Conservation (phyloP, 2,329 filamentous ascomycete genomes). For the Trichoderma aggressivum region DNA sequence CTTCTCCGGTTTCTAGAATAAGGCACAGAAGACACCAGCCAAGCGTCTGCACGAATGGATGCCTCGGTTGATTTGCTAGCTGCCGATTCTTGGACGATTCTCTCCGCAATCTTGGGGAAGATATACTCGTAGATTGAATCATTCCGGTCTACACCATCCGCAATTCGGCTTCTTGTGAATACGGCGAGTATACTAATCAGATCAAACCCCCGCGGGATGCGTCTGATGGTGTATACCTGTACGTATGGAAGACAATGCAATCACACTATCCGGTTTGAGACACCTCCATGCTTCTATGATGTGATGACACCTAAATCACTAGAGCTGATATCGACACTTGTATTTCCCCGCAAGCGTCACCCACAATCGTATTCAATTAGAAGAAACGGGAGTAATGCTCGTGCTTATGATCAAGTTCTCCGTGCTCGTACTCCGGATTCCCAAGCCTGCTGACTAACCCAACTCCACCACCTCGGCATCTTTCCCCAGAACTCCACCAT, state of each 20-base stretch:
- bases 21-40: not conserved
- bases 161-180: not conserved
- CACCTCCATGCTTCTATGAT: not conserved
- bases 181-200: not conserved
- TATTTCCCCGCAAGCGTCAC: not conserved
- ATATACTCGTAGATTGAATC: too few relatives aligned
- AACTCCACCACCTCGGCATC: slow-evolving; percentile 14
- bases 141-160: not conserved
- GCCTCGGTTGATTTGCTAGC: not conserved
- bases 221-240: not conserved
- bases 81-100: not conserved
- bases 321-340: not conserved
- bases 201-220: not conserved
- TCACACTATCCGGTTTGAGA: not conserved
- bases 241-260: not conserved
- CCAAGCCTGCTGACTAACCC: not conserved
- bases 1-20: not conserved
- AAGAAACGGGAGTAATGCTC: not conserved
- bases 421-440: not conserved
- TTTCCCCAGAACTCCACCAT: slow-evolving; percentile 13
- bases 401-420: not conserved
- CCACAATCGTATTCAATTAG: not conserved
- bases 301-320: not conserved
- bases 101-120: not conserved
- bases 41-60: not conserved